phyloP scores from a whole-genome alignment of 306 rosid species.

The Dalbergia oliveri region DNA sequence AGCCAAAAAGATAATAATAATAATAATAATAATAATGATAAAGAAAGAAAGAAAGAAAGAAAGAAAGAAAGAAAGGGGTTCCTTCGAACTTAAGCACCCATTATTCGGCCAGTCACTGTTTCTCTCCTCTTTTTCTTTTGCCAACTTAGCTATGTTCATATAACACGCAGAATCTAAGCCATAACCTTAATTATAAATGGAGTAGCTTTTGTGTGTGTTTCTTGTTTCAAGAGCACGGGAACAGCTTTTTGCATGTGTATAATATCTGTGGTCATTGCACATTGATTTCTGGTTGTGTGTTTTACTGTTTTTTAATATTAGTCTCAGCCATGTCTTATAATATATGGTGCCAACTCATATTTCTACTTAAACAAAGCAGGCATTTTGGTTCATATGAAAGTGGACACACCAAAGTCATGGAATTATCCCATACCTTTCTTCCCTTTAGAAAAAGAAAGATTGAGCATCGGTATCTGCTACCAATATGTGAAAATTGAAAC shows the following conservation, averaged over 20 bases:
- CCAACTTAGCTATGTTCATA: constrained; percentile 36
- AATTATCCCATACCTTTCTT: constrained; percentile 49
- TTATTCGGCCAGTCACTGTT: constrained; percentile 50
- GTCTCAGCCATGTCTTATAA: constrained; percentile 31
- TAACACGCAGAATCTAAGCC: constrained; percentile 45
- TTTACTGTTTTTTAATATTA: constrained; percentile 6
- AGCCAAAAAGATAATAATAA: background rate
- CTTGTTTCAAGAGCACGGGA: constrained; percentile 60
- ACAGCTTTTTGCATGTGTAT: constrained; percentile 50
- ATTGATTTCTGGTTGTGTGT: constrained; percentile 45
- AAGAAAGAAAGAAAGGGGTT: constrained; percentile 46
- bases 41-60: background rate
- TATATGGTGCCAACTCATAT: constrained; percentile 52
- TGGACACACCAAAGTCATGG: constrained; percentile 52
- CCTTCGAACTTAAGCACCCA: constrained; percentile 63
- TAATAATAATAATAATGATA: no score
- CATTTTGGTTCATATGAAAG: constrained; percentile 36
- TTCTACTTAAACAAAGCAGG: constrained; percentile 40
- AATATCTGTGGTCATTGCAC: constrained; percentile 56
- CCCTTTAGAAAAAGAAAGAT: constrained; percentile 46
- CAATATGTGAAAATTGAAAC: constrained; percentile 57
- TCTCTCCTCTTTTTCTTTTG: constrained; percentile 38
- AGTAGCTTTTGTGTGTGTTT: constrained; percentile 44
- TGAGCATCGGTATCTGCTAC: constrained; percentile 43
- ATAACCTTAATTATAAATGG: constrained; percentile 31